A percentile compares a stretch with the other conserved stretches of the same genome.
Evolutionary conservation across 2,329 filamentous ascomycete species (phyloP).

Genomic region (Tolypocladium amazonense): DNA sequence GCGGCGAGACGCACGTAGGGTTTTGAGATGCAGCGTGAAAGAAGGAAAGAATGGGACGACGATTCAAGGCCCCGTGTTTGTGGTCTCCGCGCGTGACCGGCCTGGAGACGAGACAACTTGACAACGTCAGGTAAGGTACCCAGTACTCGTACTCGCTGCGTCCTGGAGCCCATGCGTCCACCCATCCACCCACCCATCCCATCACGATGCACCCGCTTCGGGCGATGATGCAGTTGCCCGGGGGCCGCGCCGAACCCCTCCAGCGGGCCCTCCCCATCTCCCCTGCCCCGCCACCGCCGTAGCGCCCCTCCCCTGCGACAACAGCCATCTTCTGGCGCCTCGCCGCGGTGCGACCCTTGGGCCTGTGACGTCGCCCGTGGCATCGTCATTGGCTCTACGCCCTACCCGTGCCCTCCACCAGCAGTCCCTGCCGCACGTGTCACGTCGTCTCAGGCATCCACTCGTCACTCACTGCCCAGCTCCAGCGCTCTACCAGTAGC

Average conservation of each 20-base stretch:
- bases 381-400: neutral
- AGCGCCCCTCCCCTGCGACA: neutral
- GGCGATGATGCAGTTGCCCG: neutral
- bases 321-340: neutral
- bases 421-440: slow-evolving; percentile 1
- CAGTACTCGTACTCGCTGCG: neutral
- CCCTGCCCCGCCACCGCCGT: neutral
- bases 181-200: neutral
- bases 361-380: slow-evolving; percentile 2
- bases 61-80: neutral
- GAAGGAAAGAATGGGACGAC: neutral
- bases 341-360: neutral
- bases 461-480: neutral
- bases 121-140: neutral
- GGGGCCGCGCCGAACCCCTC: neutral
- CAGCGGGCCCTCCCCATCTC: neutral
- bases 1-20: neutral
- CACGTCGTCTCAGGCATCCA: neutral
- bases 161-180: neutral
- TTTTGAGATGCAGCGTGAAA: neutral
- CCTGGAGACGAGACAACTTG: neutral
- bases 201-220: neutral
- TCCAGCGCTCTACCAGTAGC: too few species aligned
- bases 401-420: neutral
- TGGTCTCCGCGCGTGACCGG: neutral